A percentile compares a stretch with the other conserved stretches of the same genome.
phyloP scores from a whole-genome alignment of 2,329 filamentous ascomycete genomes.

The Trichophyton rubrum region DNA sequence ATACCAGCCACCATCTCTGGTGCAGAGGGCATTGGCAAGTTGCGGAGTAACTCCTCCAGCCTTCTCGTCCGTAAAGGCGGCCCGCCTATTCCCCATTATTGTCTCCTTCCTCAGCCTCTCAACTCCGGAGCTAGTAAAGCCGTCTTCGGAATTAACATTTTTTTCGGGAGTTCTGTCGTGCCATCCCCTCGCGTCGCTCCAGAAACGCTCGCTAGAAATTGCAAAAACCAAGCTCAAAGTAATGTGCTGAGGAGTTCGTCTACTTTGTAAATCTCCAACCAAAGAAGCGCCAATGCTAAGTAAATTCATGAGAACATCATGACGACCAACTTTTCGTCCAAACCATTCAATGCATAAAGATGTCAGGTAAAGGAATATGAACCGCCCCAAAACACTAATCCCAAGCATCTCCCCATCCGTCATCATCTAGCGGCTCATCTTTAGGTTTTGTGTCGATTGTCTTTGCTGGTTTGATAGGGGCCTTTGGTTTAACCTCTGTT shows the following conservation, averaged over 20 bases:
- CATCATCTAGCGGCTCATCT: slow-evolving; percentile 27
- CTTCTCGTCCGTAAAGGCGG: neutral
- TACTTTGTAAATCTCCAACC: neutral
- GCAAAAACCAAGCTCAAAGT: no score
- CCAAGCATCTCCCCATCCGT: slow-evolving; percentile 40
- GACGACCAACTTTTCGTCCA: neutral
- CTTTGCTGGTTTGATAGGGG: slow-evolving; percentile 41
- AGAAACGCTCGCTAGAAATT: no score
- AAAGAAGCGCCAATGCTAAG: neutral
- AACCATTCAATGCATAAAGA: neutral
- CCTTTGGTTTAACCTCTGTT: slow-evolving; percentile 33
- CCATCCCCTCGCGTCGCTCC: no score
- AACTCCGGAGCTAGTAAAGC: no score
- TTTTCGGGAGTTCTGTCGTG: no score
- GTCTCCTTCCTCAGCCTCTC: neutral
- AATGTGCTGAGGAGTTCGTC: neutral
- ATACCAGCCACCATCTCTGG: neutral
- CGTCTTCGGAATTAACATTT: no score
- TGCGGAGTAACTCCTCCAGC: neutral
- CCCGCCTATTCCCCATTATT: neutral
- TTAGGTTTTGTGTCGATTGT: slow-evolving; percentile 59
- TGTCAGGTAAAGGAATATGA: neutral
- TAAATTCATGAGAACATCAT: neutral
- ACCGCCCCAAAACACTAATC: slow-evolving; percentile 20
- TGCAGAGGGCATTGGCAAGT: neutral